Evolutionary conservation across 306 rosid species (phyloP).

Genomic region (Vigna angularis): DNA sequence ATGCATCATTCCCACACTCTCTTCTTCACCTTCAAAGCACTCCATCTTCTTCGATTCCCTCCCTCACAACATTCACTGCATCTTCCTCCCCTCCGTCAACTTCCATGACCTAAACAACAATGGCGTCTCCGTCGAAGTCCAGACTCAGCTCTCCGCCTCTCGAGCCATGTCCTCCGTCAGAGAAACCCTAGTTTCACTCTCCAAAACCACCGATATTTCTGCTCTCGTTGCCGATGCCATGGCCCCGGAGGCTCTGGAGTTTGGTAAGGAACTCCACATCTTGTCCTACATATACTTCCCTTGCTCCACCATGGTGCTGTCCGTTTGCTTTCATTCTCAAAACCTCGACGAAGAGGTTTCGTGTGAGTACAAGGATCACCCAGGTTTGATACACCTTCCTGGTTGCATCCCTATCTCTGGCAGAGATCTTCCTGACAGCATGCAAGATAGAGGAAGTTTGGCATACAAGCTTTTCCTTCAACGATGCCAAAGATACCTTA

Average conservation of each 20-base stretch:
- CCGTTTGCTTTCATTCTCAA: slow-evolving; percentile 34
- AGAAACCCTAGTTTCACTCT: slow-evolving; percentile 29
- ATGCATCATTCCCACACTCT: slow-evolving; percentile 50
- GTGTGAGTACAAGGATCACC: slow-evolving; percentile 47
- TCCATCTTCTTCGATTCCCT: slow-evolving; percentile 39
- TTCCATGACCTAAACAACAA: slow-evolving; percentile 20
- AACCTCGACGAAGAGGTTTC: slow-evolving; percentile 39
- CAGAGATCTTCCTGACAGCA: slow-evolving; percentile 43
- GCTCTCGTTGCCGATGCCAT: slow-evolving; percentile 48
- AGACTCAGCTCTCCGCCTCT: slow-evolving; percentile 29
- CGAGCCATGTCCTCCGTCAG: slow-evolving; percentile 37
- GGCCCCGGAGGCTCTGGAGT: slow-evolving; percentile 39
- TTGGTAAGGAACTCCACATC: slow-evolving; percentile 42
- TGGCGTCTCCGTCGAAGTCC: neutral
- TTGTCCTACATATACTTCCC: slow-evolving; percentile 50
- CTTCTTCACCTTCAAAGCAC: slow-evolving; percentile 25
- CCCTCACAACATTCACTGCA: slow-evolving; percentile 39
- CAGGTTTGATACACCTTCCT: slow-evolving; percentile 38
- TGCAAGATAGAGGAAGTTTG: slow-evolving; percentile 37
- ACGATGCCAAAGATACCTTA: slow-evolving; percentile 8
- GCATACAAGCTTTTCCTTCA: slow-evolving; percentile 46
- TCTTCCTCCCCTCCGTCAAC: slow-evolving; percentile 48
- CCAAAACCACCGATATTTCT: neutral
- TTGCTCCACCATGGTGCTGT: slow-evolving; percentile 42
- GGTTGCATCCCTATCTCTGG: slow-evolving; percentile 53